Evolutionary conservation across 2,329 filamentous ascomycete genomes (phyloP), one percentile per base, ranked within the genome.

Genomic region (Cladosporium austrohemisphaericum): DNA sequence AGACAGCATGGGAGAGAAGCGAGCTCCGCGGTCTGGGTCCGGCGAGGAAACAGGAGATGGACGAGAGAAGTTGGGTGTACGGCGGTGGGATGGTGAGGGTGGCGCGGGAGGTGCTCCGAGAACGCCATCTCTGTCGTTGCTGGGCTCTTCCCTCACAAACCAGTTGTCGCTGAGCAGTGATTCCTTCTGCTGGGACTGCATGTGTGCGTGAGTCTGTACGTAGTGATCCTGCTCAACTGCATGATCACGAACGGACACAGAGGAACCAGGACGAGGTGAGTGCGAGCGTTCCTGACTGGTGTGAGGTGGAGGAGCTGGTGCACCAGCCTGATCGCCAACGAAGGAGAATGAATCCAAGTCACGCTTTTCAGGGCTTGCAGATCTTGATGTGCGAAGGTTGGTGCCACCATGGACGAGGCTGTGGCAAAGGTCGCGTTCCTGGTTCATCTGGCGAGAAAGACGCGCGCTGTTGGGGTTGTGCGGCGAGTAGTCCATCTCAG

Each of bases 361-460:
- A 10, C 44, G 44, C 25, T 38, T 47, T 10, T 47, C 44, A 10
- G 26, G 43, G 22, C 20, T 29, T 10, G 5, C 7, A 16, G 23
- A 14, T 4, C 68, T 66, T 19, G 68, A 71, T 35, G 66, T 65
- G 26, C 63, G 60, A 25, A 60, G 59, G 10, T 70, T 66, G 4
- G 56, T 55, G n/a, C 65, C 57, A 26, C 65, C 57, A 26, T 57
- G 56, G 41, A 63, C 62, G 33, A 63, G 31, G 51, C 46, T 41
- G 37, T 78, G 71, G 41, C 62, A 62, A 22, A 63, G 23, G 49
- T 49, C 40, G 36, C 77, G 71, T 54, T 74, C 77, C 10, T 65
- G 59, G 10, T 81, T 71, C 57, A 83, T 73, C 29, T 64, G 58
- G 29, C 75, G 76, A 0, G 81, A 81, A 55, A 80, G 74, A 41